Percentiles rank a stretch among this genome's conserved stretches.
Conservation (phyloP, 495 filamentous ascomycete species). For the Aspergillus biplanus region DNA sequence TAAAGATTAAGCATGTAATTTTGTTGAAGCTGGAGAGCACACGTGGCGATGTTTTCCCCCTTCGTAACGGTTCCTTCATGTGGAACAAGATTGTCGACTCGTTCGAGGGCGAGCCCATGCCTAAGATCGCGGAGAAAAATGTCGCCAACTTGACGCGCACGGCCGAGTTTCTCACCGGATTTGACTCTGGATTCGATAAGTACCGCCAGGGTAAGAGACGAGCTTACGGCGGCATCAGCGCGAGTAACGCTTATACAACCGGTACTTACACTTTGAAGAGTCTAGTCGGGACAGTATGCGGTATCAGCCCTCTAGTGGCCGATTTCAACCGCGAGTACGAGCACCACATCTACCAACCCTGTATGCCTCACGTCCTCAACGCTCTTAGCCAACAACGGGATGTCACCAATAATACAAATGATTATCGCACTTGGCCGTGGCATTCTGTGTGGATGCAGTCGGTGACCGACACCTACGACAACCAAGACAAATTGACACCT, state of each 20-base stretch:
- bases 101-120: conserved; percentile 32
- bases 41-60: conserved; percentile 52
- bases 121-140: conserved; percentile 31
- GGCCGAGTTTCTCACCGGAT: conserved; percentile 47
- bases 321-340: conserved; percentile 54
- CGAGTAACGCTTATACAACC: conserved; percentile 46
- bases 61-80: conserved; percentile 46
- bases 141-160: conserved; percentile 48
- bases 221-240: conserved; percentile 46
- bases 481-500: conserved; percentile 44
- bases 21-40: conserved; percentile 54
- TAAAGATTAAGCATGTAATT: conserved; percentile 53
- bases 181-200: conserved; percentile 41
- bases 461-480: conserved; percentile 51
- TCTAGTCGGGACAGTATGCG: conserved; percentile 50
- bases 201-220: conserved; percentile 20
- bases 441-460: conserved; percentile 54
- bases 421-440: conserved; percentile 44
- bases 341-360: conserved; percentile 55
- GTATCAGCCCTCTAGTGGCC: conserved; percentile 49
- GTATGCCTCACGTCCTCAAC: conserved; percentile 48
- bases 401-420: conserved; percentile 29
- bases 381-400: conserved; percentile 40
- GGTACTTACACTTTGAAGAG: conserved; percentile 55
- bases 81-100: conserved; percentile 44